Evolutionary conservation across 768 basidiomycete genomes (phyloP).

Genomic region (Tremella mesenterica): DNA sequence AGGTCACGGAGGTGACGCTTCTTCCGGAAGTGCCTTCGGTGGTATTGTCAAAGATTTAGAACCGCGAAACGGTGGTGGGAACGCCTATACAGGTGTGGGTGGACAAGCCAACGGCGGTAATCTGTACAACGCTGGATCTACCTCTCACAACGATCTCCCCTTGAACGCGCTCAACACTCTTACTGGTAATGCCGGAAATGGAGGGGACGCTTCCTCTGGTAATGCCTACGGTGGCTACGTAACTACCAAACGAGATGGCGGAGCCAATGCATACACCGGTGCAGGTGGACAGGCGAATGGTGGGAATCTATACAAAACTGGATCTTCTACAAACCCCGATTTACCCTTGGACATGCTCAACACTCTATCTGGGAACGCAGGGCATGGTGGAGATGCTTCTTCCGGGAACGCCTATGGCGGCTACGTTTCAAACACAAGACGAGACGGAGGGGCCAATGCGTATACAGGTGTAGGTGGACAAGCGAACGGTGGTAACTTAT

Average conservation of each 20-base stretch:
- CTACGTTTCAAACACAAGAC: background rate
- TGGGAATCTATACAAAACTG: conserved; percentile 16
- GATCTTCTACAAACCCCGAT: background rate
- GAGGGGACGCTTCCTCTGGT: conserved; percentile 31
- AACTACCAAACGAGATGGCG: no score
- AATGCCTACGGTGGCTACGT: conserved; percentile 14
- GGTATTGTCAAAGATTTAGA: conserved; percentile 11
- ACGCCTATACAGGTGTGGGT: conserved; percentile 16
- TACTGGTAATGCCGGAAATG: conserved; percentile 32
- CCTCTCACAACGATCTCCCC: conserved; percentile 10
- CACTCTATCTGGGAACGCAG: conserved; percentile 30
- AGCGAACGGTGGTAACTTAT: background rate
- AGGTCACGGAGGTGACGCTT: conserved; percentile 28
- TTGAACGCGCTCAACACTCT: conserved; percentile 30
- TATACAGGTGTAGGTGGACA: conserved; percentile 8
- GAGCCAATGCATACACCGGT: conserved; percentile 28
- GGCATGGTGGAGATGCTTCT: conserved; percentile 25
- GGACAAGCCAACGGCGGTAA: conserved; percentile 6
- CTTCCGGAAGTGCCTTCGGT: conserved; percentile 29
- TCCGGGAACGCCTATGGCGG: conserved; percentile 29
- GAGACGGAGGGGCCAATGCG: conserved; percentile 11
- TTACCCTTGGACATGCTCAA: conserved; percentile 27
- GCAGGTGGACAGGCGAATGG: conserved; percentile 27
- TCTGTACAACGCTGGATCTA: background rate
- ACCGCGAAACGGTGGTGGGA: conserved; percentile 16